phyloP scores from a whole-genome alignment of 176 grass and related monocot genomes.

The Carex scoparia region DNA sequence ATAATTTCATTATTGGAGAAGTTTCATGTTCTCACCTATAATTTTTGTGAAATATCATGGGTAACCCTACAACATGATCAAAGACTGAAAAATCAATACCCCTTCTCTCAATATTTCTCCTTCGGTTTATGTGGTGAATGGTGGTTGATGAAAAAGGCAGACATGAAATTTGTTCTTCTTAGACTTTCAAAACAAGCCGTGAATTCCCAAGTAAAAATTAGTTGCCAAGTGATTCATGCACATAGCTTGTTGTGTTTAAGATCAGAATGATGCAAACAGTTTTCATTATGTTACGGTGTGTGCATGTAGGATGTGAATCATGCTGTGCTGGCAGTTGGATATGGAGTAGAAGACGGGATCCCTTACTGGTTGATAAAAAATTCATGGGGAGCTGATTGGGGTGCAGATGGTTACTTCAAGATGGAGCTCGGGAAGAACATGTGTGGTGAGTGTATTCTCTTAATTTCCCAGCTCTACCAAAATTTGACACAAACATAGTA shows the following conservation, averaged over 20 bases:
- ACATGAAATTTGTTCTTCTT: background rate
- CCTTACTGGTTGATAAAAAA: constrained; percentile 98
- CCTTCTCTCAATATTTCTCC: background rate
- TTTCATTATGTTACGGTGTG: constrained; percentile 7
- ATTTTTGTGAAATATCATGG: constrained; percentile 7
- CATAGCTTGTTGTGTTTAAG: background rate
- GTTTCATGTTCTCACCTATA: background rate
- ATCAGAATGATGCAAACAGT: background rate
- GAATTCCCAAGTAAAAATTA: background rate
- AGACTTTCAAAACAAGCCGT: background rate
- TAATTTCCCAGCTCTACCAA: background rate
- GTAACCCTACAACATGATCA: background rate
- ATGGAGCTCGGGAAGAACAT: constrained; percentile 99
- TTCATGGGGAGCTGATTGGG: constrained; percentile 93
- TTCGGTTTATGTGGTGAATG: background rate
- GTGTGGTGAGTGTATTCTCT: constrained; percentile 71
- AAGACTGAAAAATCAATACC: background rate
- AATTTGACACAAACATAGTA: background rate
- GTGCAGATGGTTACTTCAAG: constrained; percentile 87
- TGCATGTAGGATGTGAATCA: constrained; percentile 87
- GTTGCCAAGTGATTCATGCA: background rate
- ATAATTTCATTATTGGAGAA: background rate
- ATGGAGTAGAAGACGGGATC: constrained; percentile 70
- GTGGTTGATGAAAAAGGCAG: background rate
- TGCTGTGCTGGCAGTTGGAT: constrained; percentile 93